These are phyloP conservation scores for Chytriomyces hyalinus DNA, from an alignment of 192 early-diverging fungal genomes.

Conservation along the genomic window DNA sequence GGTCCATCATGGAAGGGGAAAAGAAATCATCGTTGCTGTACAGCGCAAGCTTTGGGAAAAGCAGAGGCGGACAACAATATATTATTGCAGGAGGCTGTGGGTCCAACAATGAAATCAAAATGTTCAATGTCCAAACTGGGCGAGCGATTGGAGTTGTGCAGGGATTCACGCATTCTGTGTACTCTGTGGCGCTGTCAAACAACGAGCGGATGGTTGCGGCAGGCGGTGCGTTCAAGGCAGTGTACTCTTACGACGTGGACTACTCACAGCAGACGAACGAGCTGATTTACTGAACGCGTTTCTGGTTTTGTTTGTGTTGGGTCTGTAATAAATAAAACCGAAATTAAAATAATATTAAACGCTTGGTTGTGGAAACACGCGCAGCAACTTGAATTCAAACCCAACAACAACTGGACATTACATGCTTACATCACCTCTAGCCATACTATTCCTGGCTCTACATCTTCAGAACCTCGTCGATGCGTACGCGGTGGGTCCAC, in stretches of 20 bases:
- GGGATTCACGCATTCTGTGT: constrained; percentile 47
- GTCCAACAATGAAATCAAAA: constrained; percentile 46
- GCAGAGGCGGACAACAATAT: constrained; percentile 28
- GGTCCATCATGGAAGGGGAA: constrained; percentile 46
- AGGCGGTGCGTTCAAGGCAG: constrained; percentile 46
- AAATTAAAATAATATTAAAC: too few relatives aligned
- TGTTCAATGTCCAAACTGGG: constrained; percentile 38
- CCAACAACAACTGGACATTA: neutral
- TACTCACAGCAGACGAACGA: constrained; percentile 33
- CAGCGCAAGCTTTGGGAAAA: constrained; percentile 35
- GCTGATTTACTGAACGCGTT: constrained; percentile 43
- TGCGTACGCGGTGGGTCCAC: neutral
- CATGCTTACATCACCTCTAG: neutral
- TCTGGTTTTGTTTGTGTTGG: neutral
- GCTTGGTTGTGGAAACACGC: too few relatives aligned
- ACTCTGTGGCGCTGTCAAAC: constrained; percentile 42
- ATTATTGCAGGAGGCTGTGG: constrained; percentile 53
- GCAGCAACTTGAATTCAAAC: too few relatives aligned
- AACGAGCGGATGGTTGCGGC: constrained; percentile 51
- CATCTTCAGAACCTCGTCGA: neutral
- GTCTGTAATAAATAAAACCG: neutral
- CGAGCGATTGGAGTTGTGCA: constrained; percentile 51
- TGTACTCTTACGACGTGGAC: constrained; percentile 55
- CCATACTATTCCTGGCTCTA: neutral
- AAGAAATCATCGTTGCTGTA: constrained; percentile 39